A percentile compares a stretch with the other conserved stretches of the same genome.
These are phyloP conservation scores for Vanrija humicola DNA, from an alignment of 1,284 basidiomycete species.

Conservation along the genomic window DNA sequence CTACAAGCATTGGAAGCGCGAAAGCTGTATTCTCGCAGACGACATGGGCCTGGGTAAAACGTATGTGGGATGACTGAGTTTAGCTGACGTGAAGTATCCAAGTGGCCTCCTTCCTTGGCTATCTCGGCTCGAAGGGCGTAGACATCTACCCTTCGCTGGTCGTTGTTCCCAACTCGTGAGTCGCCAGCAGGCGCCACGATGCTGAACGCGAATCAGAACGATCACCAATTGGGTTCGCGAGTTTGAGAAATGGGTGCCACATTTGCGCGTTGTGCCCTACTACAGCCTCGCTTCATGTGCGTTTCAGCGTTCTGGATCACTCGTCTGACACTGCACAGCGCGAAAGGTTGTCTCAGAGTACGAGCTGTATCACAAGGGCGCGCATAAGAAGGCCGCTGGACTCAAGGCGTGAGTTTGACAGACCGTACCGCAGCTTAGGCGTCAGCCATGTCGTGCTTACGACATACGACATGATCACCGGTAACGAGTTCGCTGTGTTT, in stretches of 20 bases:
- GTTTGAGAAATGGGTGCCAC: slow-evolving; percentile 86
- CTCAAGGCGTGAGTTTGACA: slow-evolving; percentile 45
- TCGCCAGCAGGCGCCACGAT: slow-evolving; percentile 54
- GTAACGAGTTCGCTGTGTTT: slow-evolving; percentile 73
- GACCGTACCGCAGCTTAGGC: background rate
- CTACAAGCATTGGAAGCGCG: slow-evolving; percentile 80
- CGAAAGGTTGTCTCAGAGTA: slow-evolving; percentile 76
- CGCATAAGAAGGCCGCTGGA: slow-evolving; percentile 34
- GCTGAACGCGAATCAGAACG: slow-evolving; percentile 15
- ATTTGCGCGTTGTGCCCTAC: slow-evolving; percentile 43
- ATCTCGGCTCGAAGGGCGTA: slow-evolving; percentile 58
- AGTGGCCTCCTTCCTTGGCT: slow-evolving; percentile 78
- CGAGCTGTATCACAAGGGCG: slow-evolving; percentile 66
- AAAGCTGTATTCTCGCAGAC: slow-evolving; percentile 91
- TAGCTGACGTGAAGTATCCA: slow-evolving; percentile 56
- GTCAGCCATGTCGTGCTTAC: slow-evolving; percentile 72
- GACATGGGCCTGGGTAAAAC: slow-evolving; percentile 81
- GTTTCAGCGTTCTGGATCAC: slow-evolving; percentile 5
- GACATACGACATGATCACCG: slow-evolving; percentile 77
- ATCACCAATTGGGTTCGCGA: slow-evolving; percentile 59
- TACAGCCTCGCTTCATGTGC: slow-evolving; percentile 56
- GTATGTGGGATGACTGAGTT: slow-evolving; percentile 15
- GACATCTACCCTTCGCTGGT: slow-evolving; percentile 71
- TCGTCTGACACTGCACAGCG: slow-evolving; percentile 50
- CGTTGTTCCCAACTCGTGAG: slow-evolving; percentile 77